A percentile compares a stretch with the other conserved stretches of the same genome.
phyloP scores from a whole-genome alignment of 257 asterid genomes.

The Anisodus acutangulus region DNA sequence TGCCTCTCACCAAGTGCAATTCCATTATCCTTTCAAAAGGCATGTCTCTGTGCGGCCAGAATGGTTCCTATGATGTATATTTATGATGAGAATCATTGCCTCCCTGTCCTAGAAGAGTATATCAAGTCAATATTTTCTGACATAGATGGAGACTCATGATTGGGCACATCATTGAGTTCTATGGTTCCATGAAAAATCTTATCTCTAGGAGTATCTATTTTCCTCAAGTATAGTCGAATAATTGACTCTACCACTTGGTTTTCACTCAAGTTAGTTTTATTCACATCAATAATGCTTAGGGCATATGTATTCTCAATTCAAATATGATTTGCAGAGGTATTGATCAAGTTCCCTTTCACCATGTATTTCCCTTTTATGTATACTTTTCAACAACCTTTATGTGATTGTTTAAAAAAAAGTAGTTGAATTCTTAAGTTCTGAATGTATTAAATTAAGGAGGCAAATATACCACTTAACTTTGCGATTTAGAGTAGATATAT shows the following conservation, averaged over 20 bases:
- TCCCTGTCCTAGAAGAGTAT: conserved; percentile 34
- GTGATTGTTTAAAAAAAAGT: background rate
- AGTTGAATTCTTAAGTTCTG: background rate
- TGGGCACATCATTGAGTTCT: conserved; percentile 3
- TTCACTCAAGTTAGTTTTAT: background rate
- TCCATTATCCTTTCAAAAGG: conserved; percentile 38
- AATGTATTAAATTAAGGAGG: background rate
- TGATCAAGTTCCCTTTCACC: background rate
- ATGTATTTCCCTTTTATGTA: background rate
- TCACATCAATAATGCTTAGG: too few species aligned
- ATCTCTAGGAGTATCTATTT: background rate
- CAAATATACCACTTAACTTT: too few species aligned
- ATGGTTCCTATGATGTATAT: conserved; percentile 50
- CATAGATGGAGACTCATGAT: background rate
- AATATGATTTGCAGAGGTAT: background rate
- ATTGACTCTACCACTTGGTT: background rate
- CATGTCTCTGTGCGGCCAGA: conserved; percentile 43
- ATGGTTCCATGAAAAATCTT: background rate
- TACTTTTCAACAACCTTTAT: background rate
- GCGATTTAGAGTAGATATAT: too few species aligned
- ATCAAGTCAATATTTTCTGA: conserved; percentile 28
- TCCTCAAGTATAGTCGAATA: background rate
- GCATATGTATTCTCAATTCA: conserved; percentile 2
- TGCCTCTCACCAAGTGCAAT: conserved; percentile 37
- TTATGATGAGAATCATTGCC: conserved; percentile 33